Evolutionary conservation across 805 yeast species (phyloP).

Genomic region (Alloascoidea hylecoeti): DNA sequence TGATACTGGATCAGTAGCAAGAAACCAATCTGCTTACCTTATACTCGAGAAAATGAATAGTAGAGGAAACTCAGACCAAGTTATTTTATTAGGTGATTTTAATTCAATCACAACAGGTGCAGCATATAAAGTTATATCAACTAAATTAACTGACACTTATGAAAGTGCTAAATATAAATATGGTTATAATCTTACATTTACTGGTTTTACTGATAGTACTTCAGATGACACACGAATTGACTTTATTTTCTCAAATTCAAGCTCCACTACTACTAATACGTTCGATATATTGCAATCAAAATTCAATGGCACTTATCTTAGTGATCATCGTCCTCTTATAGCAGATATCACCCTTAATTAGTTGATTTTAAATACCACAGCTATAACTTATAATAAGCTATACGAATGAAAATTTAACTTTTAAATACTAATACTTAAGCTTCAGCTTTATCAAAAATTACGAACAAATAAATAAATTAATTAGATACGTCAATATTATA

Average conservation of each 20-base stretch:
- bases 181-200: constrained; percentile 30
- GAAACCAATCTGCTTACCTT: constrained; percentile 29
- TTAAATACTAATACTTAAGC: too few species aligned
- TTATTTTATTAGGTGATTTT: constrained; percentile 39
- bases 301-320: neutral
- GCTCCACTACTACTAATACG: constrained; percentile 2
- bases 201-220: constrained; percentile 28
- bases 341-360: constrained; percentile 1
- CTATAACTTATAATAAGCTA: too few species aligned
- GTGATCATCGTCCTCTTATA: neutral
- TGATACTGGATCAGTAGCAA: constrained; percentile 29
- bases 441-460: too few species aligned
- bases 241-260: constrained; percentile 27
- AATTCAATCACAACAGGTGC: constrained; percentile 31
- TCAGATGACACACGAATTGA: constrained; percentile 19
- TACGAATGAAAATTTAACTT: too few species aligned
- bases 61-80: constrained; percentile 17
- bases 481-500: too few species aligned
- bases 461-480: too few species aligned
- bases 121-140: constrained; percentile 24
- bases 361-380: too few species aligned
- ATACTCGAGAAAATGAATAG: constrained; percentile 14
- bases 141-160: constrained; percentile 23
- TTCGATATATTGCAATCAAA: neutral
- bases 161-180: constrained; percentile 18